Conservation (phyloP, 495 filamentous ascomycete genomes). For the Halenospora varia region DNA sequence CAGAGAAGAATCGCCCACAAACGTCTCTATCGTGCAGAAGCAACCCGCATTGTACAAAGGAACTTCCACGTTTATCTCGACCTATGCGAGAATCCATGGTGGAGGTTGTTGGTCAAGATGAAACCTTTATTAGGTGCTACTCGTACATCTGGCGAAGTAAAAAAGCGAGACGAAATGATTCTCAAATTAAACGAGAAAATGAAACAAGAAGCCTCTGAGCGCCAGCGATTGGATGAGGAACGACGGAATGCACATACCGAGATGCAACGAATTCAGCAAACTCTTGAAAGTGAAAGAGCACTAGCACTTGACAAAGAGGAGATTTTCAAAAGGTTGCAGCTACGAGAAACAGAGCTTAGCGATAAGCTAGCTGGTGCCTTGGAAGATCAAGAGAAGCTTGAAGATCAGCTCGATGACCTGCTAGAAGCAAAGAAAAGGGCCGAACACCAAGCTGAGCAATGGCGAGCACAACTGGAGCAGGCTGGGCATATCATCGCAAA, state of each 20-base stretch:
- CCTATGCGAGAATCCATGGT: conserved; percentile 91
- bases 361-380: conserved; percentile 93
- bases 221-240: conserved; percentile 86
- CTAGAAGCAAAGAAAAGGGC: conserved; percentile 85
- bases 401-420: conserved; percentile 87
- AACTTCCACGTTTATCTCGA: conserved; percentile 89
- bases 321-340: conserved; percentile 91
- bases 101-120: conserved; percentile 93
- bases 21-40: conserved; percentile 88
- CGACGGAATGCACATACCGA: conserved; percentile 81
- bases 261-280: conserved; percentile 84
- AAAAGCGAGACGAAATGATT: conserved; percentile 91
- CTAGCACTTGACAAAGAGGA: conserved; percentile 97
- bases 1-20: conserved; percentile 87
- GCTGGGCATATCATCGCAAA: conserved; percentile 80
- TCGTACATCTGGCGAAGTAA: conserved; percentile 84
- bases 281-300: conserved; percentile 89
- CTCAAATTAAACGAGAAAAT: conserved; percentile 78
- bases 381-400: conserved; percentile 89
- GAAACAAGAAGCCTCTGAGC: conserved; percentile 67
- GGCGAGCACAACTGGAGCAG: conserved; percentile 81
- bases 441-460: conserved; percentile 78
- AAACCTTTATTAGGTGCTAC: conserved; percentile 91
- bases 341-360: conserved; percentile 79
- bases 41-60: conserved; percentile 87